Base-by-base conservation (phyloP, 2,329 filamentous ascomycete species). In the Scolecobasidium constrictum region DNA sequence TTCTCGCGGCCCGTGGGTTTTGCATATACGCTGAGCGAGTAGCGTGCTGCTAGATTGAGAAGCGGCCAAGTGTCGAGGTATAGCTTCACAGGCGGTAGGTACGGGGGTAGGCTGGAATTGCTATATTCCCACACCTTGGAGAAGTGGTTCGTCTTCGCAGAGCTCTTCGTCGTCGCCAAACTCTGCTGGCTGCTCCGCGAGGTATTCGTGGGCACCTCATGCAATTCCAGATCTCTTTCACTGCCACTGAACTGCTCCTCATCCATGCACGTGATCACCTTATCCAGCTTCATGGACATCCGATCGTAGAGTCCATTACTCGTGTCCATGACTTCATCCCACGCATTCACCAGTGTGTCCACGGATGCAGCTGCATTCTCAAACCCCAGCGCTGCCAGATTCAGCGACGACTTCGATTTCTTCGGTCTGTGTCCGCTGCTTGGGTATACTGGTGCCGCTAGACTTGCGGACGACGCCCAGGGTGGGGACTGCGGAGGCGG, bases 51-150 rank as follows among this genome's bases (percentile, higher is more conserved):
- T 7, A 90, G 70, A 53, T 80, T 86, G 35, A 93, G 66, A 4
- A 94, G 70, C 1, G 80, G 83, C 60, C 81, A 93, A 0, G 82
- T 86, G 0, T 81, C 69, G 34, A 86, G 75, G 54, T 86, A 83
- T 71, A 90, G 64, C 52, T 74, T 77, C 38, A 92, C 69, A 0
- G 77, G 74, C 1, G 78, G 75, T 2, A 93, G 66, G 47, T 81
- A 66, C 26, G 71, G 65, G 0, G 85, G 82, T 4, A 93, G 65
- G 44, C 74, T 77, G 2, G 86, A 84, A 57, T 94, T 94, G 36
- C 76, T 71, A 56, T 93, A 93, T 1, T 79, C 63, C 53, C 86
- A 81, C 12, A 86, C 82, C 58, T 92, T 93, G 12, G 78, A 72
- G 51, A 87, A 86, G 35, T 43, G 13, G 33, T 38, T 47, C 18